Evolutionary conservation across 148 eudicot species (phyloP).

Genomic region (Vaccinium corymbosum): DNA sequence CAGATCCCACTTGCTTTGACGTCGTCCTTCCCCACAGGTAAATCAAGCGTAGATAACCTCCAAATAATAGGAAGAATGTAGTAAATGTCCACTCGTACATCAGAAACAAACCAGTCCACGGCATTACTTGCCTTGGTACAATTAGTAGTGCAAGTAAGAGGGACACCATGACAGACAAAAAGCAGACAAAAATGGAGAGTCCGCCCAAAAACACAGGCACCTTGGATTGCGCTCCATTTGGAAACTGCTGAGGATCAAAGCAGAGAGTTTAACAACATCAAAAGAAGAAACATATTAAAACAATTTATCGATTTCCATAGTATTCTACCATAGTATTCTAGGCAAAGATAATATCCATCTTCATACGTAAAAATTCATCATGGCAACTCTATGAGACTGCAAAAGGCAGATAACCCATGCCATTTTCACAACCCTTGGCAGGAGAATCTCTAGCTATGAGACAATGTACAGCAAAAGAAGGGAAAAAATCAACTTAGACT

Average conservation of each 20-base stretch:
- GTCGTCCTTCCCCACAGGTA: conserved; percentile 70
- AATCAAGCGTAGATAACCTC: conserved; percentile 64
- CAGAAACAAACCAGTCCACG: conserved; percentile 91
- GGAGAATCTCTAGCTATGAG: neutral
- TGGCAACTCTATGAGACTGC: neutral
- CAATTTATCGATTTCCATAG: neutral
- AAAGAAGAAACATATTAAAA: neutral
- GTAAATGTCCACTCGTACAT: conserved; percentile 93
- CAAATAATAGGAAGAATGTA: conserved; percentile 66
- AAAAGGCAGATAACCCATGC: neutral
- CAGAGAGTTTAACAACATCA: conserved; percentile 1
- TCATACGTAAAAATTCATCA: neutral
- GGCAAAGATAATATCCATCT: neutral
- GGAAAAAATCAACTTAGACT: neutral
- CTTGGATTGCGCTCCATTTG: conserved; percentile 52
- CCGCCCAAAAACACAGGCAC: conserved; percentile 82
- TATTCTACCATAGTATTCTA: no score
- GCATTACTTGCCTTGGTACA: conserved; percentile 89
- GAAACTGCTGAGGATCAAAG: conserved; percentile 33
- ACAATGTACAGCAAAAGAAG: neutral
- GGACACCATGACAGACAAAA: conserved; percentile 58
- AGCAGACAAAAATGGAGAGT: conserved; percentile 60
- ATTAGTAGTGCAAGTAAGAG: conserved; percentile 59
- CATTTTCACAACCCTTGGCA: conserved; percentile 5
- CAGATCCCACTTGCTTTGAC: conserved; percentile 42